These are phyloP conservation scores for Pyricularia grisea DNA, from an alignment of 2,329 filamentous ascomycete species.

Conservation along the genomic window DNA sequence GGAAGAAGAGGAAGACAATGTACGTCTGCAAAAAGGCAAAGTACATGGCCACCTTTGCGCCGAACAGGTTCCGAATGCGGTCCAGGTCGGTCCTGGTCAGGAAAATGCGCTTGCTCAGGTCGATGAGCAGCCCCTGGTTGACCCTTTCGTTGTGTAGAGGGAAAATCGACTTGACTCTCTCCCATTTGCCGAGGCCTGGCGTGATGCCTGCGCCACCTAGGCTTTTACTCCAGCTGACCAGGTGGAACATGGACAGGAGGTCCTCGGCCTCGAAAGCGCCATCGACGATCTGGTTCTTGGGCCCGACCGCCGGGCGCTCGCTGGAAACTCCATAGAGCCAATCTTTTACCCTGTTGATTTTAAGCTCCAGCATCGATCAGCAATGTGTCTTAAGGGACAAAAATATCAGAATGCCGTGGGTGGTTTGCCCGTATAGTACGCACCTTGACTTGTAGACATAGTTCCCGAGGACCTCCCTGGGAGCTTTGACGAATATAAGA, in stretches of 20 bases:
- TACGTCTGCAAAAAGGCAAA: slow-evolving; percentile 92
- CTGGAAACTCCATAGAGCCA: slow-evolving; percentile 62
- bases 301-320: slow-evolving; percentile 47
- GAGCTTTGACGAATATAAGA: slow-evolving; percentile 56
- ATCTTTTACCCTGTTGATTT: slow-evolving; percentile 51
- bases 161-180: slow-evolving; percentile 60
- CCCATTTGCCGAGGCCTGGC: slow-evolving; percentile 60
- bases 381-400: neutral
- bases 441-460: slow-evolving; percentile 60
- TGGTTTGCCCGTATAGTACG: slow-evolving; percentile 2
- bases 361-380: neutral
- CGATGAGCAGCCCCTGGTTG: slow-evolving; percentile 42
- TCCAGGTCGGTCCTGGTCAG: slow-evolving; percentile 43
- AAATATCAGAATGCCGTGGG: no score
- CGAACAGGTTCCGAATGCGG: slow-evolving; percentile 54
- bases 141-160: slow-evolving; percentile 49
- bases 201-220: slow-evolving; percentile 60
- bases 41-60: slow-evolving; percentile 84
- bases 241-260: slow-evolving; percentile 60
- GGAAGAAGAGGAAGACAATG: slow-evolving; percentile 76
- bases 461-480: slow-evolving; percentile 51
- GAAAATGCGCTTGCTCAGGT: slow-evolving; percentile 49
- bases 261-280: slow-evolving; percentile 52
- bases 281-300: slow-evolving; percentile 42
- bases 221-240: slow-evolving; percentile 48